A percentile compares a stretch with the other conserved stretches of the same genome.
Conservation (phyloP, 345 rosid genomes). For the Euphorbia tirucalli region DNA sequence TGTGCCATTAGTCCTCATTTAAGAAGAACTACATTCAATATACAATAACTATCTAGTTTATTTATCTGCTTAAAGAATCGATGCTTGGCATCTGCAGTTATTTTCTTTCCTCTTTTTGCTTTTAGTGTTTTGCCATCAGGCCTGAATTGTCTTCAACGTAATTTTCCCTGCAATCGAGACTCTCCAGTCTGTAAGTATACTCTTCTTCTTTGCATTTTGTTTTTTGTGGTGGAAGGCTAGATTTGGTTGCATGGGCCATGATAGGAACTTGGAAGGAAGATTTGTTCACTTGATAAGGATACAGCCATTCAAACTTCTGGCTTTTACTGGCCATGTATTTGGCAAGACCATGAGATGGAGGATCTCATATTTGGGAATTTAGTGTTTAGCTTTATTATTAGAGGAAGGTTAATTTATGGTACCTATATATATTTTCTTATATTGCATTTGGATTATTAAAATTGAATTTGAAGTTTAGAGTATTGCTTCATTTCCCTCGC, state of each 20-base stretch:
- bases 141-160: conserved; percentile 62
- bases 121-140: conserved; percentile 45
- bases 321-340: no score
- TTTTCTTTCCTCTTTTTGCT: conserved; percentile 14
- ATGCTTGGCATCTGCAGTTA: not conserved
- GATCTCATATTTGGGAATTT: not conserved
- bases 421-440: no score
- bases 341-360: not conserved
- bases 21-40: not conserved
- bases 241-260: no score
- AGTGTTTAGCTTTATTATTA: not conserved
- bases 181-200: conserved; percentile 54
- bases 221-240: not conserved
- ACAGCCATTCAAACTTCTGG: no score
- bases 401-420: not conserved
- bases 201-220: not conserved
- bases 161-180: conserved; percentile 59
- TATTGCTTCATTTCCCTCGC: not conserved
- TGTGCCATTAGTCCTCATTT: not conserved
- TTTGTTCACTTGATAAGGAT: no score
- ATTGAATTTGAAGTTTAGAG: not conserved
- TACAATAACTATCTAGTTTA: not conserved
- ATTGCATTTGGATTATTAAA: not conserved
- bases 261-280: no score
- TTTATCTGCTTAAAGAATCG: not conserved